Conservation (phyloP, 345 rosid genomes). For the Trapa bicornis region DNA sequence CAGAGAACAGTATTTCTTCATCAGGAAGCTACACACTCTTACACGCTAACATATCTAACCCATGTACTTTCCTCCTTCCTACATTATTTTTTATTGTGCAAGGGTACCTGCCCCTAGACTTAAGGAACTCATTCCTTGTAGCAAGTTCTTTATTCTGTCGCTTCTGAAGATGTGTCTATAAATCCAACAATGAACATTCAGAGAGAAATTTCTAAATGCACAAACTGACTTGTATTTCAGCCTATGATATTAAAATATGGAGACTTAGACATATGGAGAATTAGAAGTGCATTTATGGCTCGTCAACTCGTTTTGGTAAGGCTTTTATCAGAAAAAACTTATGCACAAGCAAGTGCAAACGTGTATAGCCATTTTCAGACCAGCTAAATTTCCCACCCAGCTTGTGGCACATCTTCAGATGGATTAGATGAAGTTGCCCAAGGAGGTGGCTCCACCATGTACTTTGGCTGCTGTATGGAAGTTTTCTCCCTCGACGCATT, state of each 20-base stretch:
- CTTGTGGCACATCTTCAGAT: conserved; percentile 25
- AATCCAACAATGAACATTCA: neutral
- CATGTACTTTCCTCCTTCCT: neutral
- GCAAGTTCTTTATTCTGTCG: neutral
- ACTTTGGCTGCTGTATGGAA: conserved; percentile 29
- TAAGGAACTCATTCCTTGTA: neutral
- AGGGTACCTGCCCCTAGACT: neutral
- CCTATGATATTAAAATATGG: neutral
- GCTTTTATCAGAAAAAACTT: neutral
- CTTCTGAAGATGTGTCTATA: neutral
- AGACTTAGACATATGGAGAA: neutral
- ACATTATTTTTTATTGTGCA: neutral
- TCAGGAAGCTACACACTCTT: neutral
- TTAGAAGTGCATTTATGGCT: neutral
- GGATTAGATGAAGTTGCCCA: conserved; percentile 14
- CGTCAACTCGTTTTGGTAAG: neutral
- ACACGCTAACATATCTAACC: neutral
- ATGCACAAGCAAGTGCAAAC: neutral
- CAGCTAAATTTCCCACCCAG: conserved; percentile 33
- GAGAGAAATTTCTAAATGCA: neutral
- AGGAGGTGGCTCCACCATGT: conserved; percentile 6
- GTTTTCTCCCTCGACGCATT: conserved; percentile 47
- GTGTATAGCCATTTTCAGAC: neutral
- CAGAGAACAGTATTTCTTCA: neutral
- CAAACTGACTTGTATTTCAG: neutral